Base-by-base conservation (phyloP, 495 filamentous ascomycete genomes). In the Penicillium daleae region DNA sequence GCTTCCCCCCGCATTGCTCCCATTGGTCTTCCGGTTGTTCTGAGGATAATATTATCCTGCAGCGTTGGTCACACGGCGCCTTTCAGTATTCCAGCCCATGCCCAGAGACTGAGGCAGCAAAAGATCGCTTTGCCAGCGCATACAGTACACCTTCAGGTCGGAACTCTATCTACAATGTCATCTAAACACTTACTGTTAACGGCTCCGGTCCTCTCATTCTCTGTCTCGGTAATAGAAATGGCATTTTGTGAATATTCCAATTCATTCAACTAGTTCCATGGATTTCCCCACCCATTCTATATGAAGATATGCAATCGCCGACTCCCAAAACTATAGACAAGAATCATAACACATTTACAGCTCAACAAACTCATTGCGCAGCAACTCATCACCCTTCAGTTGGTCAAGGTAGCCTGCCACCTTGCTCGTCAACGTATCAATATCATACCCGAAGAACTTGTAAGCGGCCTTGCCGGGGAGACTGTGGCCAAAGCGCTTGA, bases 391-490 rank as follows among this genome's bases (percentile, higher is more conserved):
- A 27, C 49, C 60, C 59, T 67, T 60, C 17, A 80, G 39, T 54
- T 72, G 72, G 27, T 75, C 71, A 29, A 87, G 62, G 57, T 82
- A 85, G 24, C 70, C 70, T 1, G 62, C 71, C 22, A 83, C 72
- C 69, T 82, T 83, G 10, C 58, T 59, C 17, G 80, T 76, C 64
- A 85, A 75, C 0, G 70, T 66, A n/a, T 72, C 70, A 32, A 70
- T 68, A 21, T 82, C 80, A 58, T 80, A 86, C 0, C 82, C 82
- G 65, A 87, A 86, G 63, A 75, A 80, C 65, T 80, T 77, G 59
- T 86, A 87, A 4, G 78, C 80, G 5, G 76, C 79, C 61, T 78
- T 76, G 0, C 82, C 80, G 8, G 85, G 85, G 58, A 86, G 66
- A 64, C 76, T 80, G 39, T 75, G 71, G 0, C 82, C 81, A 62